Percentiles rank a stretch among this genome's conserved stretches.
phyloP scores from a whole-genome alignment of 2,329 filamentous ascomycete genomes.

The Calonectria crousiana region DNA sequence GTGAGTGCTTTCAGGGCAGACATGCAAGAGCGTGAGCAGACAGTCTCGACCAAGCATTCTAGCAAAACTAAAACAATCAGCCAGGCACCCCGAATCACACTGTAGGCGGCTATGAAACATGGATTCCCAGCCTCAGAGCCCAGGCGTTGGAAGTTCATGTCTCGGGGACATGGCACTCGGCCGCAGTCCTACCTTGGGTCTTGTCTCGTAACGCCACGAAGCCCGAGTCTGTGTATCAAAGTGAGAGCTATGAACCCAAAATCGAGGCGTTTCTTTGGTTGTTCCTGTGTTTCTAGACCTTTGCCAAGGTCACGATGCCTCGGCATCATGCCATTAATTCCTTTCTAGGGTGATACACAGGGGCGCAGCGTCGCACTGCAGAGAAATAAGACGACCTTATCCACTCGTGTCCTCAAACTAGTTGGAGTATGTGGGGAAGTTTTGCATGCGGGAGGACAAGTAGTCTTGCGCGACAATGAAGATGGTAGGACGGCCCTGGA shows the following conservation, averaged over 20 bases:
- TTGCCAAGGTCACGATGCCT: neutral
- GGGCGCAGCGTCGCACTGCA: neutral
- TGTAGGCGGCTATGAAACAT: neutral
- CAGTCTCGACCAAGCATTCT: neutral
- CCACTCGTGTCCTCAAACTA: neutral
- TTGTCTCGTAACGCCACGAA: neutral
- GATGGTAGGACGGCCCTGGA: neutral
- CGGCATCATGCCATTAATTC: neutral
- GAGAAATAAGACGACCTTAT: neutral
- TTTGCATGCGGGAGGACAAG: neutral
- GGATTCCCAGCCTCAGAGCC: neutral
- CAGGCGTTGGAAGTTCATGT: neutral
- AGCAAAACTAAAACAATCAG: neutral
- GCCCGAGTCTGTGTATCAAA: neutral
- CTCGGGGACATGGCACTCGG: neutral
- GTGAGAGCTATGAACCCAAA: too few species aligned
- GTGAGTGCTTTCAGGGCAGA: neutral
- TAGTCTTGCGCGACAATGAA: neutral
- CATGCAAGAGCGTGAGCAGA: neutral
- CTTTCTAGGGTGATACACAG: neutral
- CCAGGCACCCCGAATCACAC: neutral
- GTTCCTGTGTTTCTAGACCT: neutral
- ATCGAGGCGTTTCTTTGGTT: neutral
- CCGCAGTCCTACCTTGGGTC: neutral
- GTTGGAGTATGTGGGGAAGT: neutral